Percentiles rank a stretch among this genome's conserved stretches.
Conservation (phyloP, 768 basidiomycete species). For the Boletales sp. region DNA sequence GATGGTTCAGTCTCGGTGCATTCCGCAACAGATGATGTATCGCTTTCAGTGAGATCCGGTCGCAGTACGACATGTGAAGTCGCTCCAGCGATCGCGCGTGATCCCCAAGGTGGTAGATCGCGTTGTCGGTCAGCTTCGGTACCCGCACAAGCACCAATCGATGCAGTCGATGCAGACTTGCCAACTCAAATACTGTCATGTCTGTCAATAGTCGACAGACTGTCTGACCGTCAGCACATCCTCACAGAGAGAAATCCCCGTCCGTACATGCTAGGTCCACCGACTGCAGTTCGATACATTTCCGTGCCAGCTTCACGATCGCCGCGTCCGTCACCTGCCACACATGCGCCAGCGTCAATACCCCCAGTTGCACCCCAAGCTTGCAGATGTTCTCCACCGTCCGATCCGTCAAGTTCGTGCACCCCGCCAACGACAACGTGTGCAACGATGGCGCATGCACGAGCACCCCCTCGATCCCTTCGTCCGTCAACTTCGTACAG, state of each 20-base stretch:
- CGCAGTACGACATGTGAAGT: conserved; percentile 85
- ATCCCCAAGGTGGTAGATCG: conserved; percentile 73
- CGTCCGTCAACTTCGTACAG: conserved; percentile 69
- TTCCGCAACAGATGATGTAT: conserved; percentile 65
- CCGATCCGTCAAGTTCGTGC: conserved; percentile 68
- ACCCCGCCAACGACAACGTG: conserved; percentile 74
- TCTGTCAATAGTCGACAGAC: conserved; percentile 85
- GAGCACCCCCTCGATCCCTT: conserved; percentile 71
- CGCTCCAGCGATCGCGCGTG: conserved; percentile 68
- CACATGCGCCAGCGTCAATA: conserved; percentile 78
- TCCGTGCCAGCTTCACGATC: conserved; percentile 61
- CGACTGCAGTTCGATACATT: conserved; percentile 71
- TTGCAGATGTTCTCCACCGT: conserved; percentile 63
- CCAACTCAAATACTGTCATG: conserved; percentile 78
- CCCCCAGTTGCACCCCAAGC: conserved; percentile 74
- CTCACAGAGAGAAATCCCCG: conserved; percentile 11
- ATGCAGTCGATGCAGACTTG: conserved; percentile 62
- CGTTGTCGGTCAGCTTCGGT: conserved; percentile 80
- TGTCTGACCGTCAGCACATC: conserved; percentile 30
- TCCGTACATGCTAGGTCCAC: conserved; percentile 83
- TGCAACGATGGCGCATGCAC: conserved; percentile 74
- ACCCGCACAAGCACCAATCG: conserved; percentile 81
- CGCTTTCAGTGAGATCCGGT: conserved; percentile 71
- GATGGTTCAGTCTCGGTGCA: conserved; percentile 60
- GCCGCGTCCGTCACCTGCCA: conserved; percentile 75